phyloP scores from a whole-genome alignment of 495 filamentous ascomycete species.

The Gamarada debralockiae region DNA sequence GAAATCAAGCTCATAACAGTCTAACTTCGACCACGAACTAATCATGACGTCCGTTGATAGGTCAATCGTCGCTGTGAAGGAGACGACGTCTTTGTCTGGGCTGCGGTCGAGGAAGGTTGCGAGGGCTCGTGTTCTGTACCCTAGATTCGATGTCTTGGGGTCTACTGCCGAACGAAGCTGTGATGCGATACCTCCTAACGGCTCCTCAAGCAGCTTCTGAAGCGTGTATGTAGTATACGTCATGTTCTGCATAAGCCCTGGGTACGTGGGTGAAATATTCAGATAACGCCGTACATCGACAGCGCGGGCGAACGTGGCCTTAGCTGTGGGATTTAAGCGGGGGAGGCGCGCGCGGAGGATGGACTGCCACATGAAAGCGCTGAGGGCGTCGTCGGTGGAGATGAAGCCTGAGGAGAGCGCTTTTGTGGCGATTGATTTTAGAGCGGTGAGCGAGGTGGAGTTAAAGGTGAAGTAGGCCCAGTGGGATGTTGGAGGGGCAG shows the following conservation, averaged over 20 bases:
- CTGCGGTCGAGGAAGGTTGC: constrained; percentile 35
- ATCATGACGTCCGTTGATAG: constrained; percentile 41
- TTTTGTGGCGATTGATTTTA: constrained; percentile 37
- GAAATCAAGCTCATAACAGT: constrained; percentile 45
- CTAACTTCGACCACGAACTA: constrained; percentile 49
- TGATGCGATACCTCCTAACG: constrained; percentile 38
- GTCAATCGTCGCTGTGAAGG: constrained; percentile 29
- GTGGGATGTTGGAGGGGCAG: constrained; percentile 22
- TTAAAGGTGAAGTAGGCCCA: constrained; percentile 44
- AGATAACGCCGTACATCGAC: constrained; percentile 47
- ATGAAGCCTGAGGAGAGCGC: constrained; percentile 27
- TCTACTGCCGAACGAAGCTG: constrained; percentile 42
- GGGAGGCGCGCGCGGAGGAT: constrained; percentile 39
- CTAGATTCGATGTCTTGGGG: constrained; percentile 29
- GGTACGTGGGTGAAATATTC: constrained; percentile 37
- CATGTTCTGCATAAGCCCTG: constrained; percentile 41
- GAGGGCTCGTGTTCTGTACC: constrained; percentile 34
- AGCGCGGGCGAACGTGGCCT: constrained; percentile 42
- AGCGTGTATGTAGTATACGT: constrained; percentile 32
- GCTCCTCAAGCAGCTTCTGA: constrained; percentile 27
- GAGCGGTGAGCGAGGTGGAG: constrained; percentile 25
- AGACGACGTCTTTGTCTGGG: constrained; percentile 30
- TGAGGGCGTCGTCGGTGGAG: constrained; percentile 50
- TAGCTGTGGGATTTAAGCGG: constrained; percentile 29
- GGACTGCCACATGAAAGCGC: constrained; percentile 48